Conservation (phyloP, 2,329 filamentous ascomycete species). For the Geosmithia flava region DNA sequence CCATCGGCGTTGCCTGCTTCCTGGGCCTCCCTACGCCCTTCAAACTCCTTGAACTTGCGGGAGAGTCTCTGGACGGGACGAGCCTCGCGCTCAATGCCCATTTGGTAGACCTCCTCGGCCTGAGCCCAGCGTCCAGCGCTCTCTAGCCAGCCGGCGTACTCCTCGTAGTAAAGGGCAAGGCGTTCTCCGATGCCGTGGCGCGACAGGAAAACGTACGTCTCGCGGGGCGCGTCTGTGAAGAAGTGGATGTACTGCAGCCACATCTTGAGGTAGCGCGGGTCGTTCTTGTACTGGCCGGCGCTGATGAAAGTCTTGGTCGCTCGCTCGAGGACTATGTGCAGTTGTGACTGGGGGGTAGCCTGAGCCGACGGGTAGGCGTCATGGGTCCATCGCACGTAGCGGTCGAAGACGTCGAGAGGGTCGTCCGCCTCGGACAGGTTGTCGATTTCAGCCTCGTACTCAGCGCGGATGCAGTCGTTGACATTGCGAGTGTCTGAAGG, state of each 20-base stretch:
- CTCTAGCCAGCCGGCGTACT: conserved; percentile 91
- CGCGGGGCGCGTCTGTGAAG: conserved; percentile 85
- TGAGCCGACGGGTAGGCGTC: conserved; percentile 92
- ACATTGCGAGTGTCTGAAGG: conserved; percentile 63
- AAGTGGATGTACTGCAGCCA: conserved; percentile 92
- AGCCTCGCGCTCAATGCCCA: conserved; percentile 83
- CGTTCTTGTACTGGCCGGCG: conserved; percentile 85
- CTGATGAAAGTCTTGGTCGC: conserved; percentile 82
- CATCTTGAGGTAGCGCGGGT: conserved; percentile 81
- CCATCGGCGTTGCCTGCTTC: conserved; percentile 48
- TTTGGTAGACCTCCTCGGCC: conserved; percentile 84
- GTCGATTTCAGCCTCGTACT: conserved; percentile 76
- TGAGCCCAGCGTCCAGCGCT: conserved; percentile 72
- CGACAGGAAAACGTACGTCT: conserved; percentile 84
- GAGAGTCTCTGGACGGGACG: conserved; percentile 68
- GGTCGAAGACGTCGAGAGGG: conserved; percentile 87
- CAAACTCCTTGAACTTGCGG: conserved; percentile 88
- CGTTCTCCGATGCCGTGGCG: conserved; percentile 78
- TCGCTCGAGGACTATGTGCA: conserved; percentile 79
- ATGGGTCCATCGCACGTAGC: conserved; percentile 94
- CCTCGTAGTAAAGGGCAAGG: conserved; percentile 89
- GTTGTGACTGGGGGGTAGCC: conserved; percentile 80
- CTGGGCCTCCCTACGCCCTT: conserved; percentile 62
- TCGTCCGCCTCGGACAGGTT: conserved; percentile 81
- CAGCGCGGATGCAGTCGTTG: conserved; percentile 67